Evolutionary conservation across 169 alveolate genomes (phyloP).

Genomic region (Plasmodium yoelii): DNA sequence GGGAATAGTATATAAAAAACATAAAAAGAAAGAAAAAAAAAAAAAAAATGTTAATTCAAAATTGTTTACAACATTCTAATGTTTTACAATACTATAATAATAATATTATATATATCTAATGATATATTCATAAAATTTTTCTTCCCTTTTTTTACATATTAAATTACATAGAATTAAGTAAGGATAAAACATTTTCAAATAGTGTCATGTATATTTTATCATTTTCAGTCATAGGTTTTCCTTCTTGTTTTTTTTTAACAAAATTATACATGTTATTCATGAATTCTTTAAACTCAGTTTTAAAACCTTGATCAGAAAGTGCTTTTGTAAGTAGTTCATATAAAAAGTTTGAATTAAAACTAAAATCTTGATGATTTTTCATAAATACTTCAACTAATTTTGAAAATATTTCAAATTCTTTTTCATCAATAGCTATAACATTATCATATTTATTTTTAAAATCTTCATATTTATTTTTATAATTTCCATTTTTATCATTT

Average conservation of each 20-base stretch:
- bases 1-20: neutral
- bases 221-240: neutral
- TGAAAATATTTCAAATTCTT: constrained; percentile 26
- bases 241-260: neutral
- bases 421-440: constrained; percentile 5
- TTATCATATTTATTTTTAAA: constrained; percentile 29
- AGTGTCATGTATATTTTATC: constrained; percentile 1
- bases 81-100: too few species aligned
- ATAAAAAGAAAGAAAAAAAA: neutral
- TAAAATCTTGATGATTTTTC: neutral
- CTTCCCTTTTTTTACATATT: neutral
- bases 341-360: constrained; percentile 10
- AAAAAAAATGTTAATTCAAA: too few species aligned
- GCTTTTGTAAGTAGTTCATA: constrained; percentile 33
- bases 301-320: constrained; percentile 1
- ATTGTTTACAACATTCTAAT: too few species aligned
- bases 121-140: neutral
- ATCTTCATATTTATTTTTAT: constrained; percentile 10
- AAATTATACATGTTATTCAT: constrained; percentile 10
- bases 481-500: neutral
- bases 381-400: constrained; percentile 25
- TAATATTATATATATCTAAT: too few species aligned
- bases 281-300: neutral
- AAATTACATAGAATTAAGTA: constrained; percentile 11
- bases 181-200: constrained; percentile 13